Percentiles rank a stretch among this genome's conserved stretches.
phyloP scores from a whole-genome alignment of 441 rosid genomes.

The Pelargonium australe region DNA sequence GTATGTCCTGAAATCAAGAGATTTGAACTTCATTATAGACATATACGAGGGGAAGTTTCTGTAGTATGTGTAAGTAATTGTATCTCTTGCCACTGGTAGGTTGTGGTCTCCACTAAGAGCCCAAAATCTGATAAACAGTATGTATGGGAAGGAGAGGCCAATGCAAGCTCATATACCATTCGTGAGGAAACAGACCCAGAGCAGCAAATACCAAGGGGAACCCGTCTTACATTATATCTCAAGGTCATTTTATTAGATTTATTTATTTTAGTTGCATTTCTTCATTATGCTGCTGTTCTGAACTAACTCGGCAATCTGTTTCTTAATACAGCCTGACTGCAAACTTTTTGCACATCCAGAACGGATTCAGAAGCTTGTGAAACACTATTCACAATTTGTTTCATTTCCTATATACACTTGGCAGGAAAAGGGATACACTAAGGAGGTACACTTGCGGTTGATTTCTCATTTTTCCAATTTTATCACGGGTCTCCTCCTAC shows the following conservation, averaged over 20 bases:
- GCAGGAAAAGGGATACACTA: conserved; percentile 83
- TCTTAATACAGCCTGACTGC: conserved; percentile 73
- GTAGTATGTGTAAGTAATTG: background rate
- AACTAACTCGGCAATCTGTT: conserved; percentile 2
- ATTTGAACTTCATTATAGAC: conserved; percentile 4
- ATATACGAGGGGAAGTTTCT: background rate
- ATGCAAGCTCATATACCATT: conserved; percentile 74
- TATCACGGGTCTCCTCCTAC: conserved; percentile 33
- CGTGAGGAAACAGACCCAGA: conserved; percentile 82
- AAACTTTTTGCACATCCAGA: conserved; percentile 70
- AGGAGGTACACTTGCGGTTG: conserved; percentile 51
- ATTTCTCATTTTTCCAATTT: background rate
- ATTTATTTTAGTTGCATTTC: conserved; percentile 6
- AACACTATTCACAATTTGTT: conserved; percentile 94
- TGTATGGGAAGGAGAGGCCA: conserved; percentile 87
- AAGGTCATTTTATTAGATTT: conserved; percentile 75
- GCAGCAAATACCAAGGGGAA: conserved; percentile 68
- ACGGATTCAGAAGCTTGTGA: conserved; percentile 77
- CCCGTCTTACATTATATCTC: conserved; percentile 74
- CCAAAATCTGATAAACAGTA: conserved; percentile 89
- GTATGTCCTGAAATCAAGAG: conserved; percentile 25
- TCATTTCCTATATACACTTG: conserved; percentile 95
- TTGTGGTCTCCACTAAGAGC: conserved; percentile 85
- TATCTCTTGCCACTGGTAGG: conserved; percentile 30
- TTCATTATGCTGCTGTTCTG: background rate